phyloP scores from a whole-genome alignment of 805 yeast species.

The Crinitomyces ghanaensis region DNA sequence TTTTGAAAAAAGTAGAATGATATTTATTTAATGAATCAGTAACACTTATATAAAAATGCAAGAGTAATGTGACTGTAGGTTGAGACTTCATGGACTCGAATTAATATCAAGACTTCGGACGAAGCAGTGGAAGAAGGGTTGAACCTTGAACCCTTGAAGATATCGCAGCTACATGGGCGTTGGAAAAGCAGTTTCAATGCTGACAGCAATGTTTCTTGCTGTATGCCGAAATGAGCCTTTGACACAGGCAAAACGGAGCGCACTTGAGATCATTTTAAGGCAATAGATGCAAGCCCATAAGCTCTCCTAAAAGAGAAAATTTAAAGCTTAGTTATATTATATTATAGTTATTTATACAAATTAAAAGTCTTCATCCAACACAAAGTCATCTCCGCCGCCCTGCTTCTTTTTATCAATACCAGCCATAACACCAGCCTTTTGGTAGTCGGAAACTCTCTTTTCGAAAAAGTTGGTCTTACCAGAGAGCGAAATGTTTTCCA shows the following conservation, averaged over 20 bases:
- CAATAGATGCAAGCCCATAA: no score
- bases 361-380: conserved; percentile 91
- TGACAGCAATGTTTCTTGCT: no score
- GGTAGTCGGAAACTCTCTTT: conserved; percentile 97
- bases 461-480: conserved; percentile 99
- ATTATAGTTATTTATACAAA: neutral
- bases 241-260: no score
- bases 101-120: neutral
- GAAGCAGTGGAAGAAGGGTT: no score
- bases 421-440: conserved; percentile 99
- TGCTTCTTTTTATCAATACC: conserved; percentile 34
- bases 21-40: conserved; percentile 2
- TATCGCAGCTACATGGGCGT: no score
- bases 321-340: neutral
- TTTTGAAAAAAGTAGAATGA: conserved; percentile 39
- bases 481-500: conserved; percentile 97
- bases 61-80: conserved; percentile 2
- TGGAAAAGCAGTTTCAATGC: no score
- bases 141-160: no score
- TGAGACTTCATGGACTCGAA: neutral
- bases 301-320: neutral
- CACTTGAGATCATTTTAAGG: no score
- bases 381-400: conserved; percentile 44
- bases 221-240: no score
- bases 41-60: neutral